Percentiles rank a stretch among this genome's conserved stretches.
Evolutionary conservation across 1,284 basidiomycete species (phyloP).

Genomic region (Pseudozyma tsukubaensis): DNA sequence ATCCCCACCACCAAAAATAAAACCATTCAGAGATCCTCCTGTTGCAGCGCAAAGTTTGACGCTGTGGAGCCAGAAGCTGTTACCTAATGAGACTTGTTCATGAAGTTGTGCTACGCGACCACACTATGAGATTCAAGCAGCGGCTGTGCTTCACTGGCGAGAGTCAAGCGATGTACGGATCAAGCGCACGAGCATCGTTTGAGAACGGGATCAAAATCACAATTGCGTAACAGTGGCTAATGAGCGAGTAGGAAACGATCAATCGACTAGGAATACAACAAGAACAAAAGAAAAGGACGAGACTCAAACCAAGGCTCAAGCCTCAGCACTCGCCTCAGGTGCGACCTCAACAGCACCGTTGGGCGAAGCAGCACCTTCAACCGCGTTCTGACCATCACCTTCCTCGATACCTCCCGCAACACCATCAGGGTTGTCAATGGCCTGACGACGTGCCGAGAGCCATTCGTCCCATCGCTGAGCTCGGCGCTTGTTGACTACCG

Average conservation of each 20-base stretch:
- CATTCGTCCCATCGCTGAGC: constrained; percentile 51
- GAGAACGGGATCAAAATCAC: background rate
- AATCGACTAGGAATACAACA: background rate
- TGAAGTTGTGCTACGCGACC: too few relatives aligned
- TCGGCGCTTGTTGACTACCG: constrained; percentile 30
- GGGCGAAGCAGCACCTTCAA: constrained; percentile 13
- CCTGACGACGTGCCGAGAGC: constrained; percentile 52
- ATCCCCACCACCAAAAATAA: constrained; percentile 7
- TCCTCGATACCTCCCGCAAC: constrained; percentile 12
- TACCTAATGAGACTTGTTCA: too few relatives aligned
- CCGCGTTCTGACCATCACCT: background rate
- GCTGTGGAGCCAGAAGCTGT: background rate
- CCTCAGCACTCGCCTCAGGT: constrained; percentile 19
- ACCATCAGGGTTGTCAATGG: constrained; percentile 41
- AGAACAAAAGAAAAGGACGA: constrained; percentile 9
- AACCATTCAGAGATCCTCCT: background rate
- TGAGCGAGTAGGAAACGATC: too few relatives aligned
- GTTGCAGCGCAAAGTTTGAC: background rate
- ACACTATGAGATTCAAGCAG: too few relatives aligned
- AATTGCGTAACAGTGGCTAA: background rate
- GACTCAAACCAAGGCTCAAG: background rate
- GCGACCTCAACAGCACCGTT: constrained; percentile 17
- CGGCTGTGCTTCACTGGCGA: too few relatives aligned
- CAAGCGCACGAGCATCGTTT: background rate
- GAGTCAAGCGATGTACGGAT: too few relatives aligned